Percentiles rank a stretch among this genome's conserved stretches.
These are phyloP conservation scores for Hypomyces perniciosus DNA, from an alignment of 2,329 filamentous ascomycete genomes.

Conservation along the genomic window DNA sequence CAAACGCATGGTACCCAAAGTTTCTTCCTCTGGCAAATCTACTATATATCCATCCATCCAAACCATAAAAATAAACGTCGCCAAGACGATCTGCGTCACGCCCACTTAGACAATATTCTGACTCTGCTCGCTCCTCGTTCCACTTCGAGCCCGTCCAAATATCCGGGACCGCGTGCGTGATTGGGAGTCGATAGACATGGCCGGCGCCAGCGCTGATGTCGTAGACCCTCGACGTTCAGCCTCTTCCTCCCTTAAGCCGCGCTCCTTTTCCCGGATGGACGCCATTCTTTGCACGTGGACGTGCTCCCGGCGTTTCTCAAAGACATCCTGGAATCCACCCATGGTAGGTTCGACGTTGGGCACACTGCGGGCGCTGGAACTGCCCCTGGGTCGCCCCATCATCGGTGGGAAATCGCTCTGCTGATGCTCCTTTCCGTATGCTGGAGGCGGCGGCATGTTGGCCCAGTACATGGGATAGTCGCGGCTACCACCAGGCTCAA, in stretches of 20 bases:
- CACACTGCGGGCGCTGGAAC: constrained; percentile 13
- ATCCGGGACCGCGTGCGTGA: constrained; percentile 25
- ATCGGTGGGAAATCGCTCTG: constrained; percentile 12
- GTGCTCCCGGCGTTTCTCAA: constrained; percentile 35
- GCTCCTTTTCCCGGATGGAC: constrained; percentile 33
- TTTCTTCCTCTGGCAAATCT: too few species aligned
- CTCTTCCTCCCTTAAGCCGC: constrained; percentile 24
- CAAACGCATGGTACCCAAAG: too few species aligned
- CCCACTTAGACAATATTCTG: constrained; percentile 19
- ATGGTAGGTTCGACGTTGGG: constrained; percentile 27
- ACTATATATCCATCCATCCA: too few species aligned
- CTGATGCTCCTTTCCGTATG: constrained; percentile 25
- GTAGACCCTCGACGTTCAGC: constrained; percentile 20
- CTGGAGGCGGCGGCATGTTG: constrained; percentile 29
- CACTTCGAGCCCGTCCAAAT: constrained; percentile 24
- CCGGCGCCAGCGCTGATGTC: constrained; percentile 23
- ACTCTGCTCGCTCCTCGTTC: constrained; percentile 22
- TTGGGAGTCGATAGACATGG: constrained; percentile 16
- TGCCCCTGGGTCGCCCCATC: constrained; percentile 11
- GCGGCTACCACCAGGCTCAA: constrained; percentile 61
- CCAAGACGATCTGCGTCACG: neutral
- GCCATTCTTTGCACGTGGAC: constrained; percentile 30
- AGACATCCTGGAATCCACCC: constrained; percentile 42
- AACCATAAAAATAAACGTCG: neutral
- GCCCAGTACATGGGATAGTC: constrained; percentile 59